Evolutionary conservation across 805 yeast genomes (phyloP), one percentile per base, ranked within the genome.

Genomic region (Yamadazyma sp.): DNA sequence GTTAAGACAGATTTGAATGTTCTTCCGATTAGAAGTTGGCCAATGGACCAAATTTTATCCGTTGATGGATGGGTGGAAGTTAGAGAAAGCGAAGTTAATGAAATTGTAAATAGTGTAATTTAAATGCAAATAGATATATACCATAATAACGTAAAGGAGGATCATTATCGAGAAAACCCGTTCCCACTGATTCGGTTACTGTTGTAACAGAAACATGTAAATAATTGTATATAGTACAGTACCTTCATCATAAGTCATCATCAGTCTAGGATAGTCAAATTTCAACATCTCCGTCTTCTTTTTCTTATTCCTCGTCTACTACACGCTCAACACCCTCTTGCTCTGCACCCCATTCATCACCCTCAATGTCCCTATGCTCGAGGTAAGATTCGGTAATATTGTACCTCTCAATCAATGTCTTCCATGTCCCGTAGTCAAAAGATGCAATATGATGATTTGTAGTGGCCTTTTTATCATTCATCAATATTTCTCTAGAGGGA

Each of bases 1-100:
- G 28, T 59, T 14, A 63, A 70, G 9, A 75, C 89, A 0, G 73
- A 70, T 5, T 50, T 84, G 28, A 70, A 62, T 8, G 75, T 79
- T 3, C 52, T 72, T n/a, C 95, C 95, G 1, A 65, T 78, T 1
- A 67, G 88, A 32, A 86, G 80, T 59, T 91, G 99, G 99, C 90
- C 95, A 1, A 53, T 89, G 42, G 60, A 71, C 32, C 74, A 79
- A 7, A 51, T 80, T 28, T 47, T 67, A 11, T 45, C 59, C 3
- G 70, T 71, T 7, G 73, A 70, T n/a, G 82, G 80, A 3, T 77
- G 85, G 85, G 45, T 44, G 12, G 34, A 43, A 9, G 52, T 54
- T n/a, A 32, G 32, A 12, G 47, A 21, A 3, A n/a, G 41, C 3
- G 59, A 57, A 36, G 45, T 38, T 32, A 32, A 46, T 24, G 38